These are phyloP conservation scores for Phytopythium oedochilum DNA, from an alignment of 352 stramenopile genomes.

Conservation along the genomic window DNA sequence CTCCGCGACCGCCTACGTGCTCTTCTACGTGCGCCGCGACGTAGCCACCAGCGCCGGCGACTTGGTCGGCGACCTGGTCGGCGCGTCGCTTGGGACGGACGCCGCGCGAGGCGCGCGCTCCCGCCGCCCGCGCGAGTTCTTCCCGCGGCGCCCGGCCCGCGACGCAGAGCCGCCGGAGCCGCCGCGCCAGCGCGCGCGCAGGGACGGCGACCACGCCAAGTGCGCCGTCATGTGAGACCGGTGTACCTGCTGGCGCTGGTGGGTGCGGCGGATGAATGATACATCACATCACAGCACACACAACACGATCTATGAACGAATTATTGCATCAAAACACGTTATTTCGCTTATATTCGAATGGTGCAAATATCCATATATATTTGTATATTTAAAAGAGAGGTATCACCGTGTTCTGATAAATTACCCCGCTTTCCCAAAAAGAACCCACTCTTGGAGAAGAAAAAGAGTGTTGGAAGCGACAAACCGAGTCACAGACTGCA, in stretches of 20 bases:
- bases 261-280: too few relatives aligned
- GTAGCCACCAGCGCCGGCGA: constrained; percentile 19
- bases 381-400: not conserved
- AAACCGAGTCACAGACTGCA: too few relatives aligned
- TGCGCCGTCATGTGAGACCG: constrained; percentile 3
- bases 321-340: too few relatives aligned
- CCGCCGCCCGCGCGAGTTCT: constrained; percentile 18
- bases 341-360: too few relatives aligned
- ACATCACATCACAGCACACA: too few relatives aligned
- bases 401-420: not conserved
- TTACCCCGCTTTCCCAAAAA: not conserved
- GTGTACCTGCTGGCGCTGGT: too few relatives aligned
- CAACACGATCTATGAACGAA: too few relatives aligned
- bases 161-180: too few relatives aligned
- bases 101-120: not conserved
- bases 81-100: not conserved
- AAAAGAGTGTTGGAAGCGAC: too few relatives aligned
- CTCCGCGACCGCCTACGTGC: constrained; percentile 54
- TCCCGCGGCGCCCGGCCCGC: constrained; percentile 18
- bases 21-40: constrained; percentile 68
- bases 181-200: not conserved
- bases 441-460: constrained; percentile 4
- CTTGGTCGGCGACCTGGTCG: constrained; percentile 10
- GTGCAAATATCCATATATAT: not conserved
- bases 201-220: not conserved